Conservation (phyloP, 768 basidiomycete genomes). For the Mycena maculata region DNA sequence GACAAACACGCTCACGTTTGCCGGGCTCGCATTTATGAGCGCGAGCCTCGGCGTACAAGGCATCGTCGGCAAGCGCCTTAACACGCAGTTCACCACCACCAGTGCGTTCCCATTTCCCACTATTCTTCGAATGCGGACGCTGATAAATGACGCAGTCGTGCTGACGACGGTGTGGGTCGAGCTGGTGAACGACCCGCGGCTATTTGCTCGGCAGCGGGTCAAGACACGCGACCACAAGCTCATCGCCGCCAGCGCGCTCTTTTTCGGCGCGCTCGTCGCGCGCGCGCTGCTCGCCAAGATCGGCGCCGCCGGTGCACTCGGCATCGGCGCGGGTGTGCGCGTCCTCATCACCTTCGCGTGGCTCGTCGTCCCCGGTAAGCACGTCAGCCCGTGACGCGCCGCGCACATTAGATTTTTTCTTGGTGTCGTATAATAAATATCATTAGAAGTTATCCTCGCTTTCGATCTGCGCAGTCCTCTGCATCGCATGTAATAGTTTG, state of each 20-base stretch:
- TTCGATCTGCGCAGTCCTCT: no score
- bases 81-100: constrained; percentile 83
- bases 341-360: constrained; percentile 71
- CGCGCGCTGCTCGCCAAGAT: constrained; percentile 69
- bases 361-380: constrained; percentile 69
- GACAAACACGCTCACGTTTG: constrained; percentile 74
- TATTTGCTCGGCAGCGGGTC: constrained; percentile 70
- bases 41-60: constrained; percentile 88
- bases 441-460: no score
- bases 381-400: constrained; percentile 6
- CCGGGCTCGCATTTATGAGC: constrained; percentile 82
- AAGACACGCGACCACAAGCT: constrained; percentile 77
- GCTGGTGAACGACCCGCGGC: constrained; percentile 81
- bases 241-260: constrained; percentile 74
- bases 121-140: not conserved
- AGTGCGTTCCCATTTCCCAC: constrained; percentile 55
- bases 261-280: constrained; percentile 79
- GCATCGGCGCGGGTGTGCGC: constrained; percentile 72
- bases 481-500: not conserved
- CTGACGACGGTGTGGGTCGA: constrained; percentile 93
- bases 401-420: constrained; percentile 16
- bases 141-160: constrained; percentile 61
- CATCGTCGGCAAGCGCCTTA: constrained; percentile 83
- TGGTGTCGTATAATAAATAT: not conserved
- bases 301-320: constrained; percentile 74